Conservation (phyloP, 2,329 filamentous ascomycete species). For the Monosporascus sp. region DNA sequence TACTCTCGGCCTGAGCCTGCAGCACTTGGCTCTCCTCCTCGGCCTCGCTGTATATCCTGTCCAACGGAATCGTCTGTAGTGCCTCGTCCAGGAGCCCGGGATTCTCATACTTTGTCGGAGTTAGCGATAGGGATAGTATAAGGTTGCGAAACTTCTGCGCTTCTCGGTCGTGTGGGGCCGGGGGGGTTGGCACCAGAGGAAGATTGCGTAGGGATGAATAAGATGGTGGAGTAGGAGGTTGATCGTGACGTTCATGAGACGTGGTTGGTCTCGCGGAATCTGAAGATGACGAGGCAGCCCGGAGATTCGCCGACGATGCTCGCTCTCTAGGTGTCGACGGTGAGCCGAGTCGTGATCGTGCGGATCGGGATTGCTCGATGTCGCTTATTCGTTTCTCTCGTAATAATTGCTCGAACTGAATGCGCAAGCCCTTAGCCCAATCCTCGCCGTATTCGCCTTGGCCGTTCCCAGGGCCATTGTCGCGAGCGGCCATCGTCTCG, state of each 20-base stretch:
- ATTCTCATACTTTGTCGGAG: conserved; percentile 93
- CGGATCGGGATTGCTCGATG: conserved; percentile 58
- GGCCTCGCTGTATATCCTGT: conserved; percentile 51
- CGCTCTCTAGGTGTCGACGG: conserved; percentile 46
- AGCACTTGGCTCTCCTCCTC: conserved; percentile 90
- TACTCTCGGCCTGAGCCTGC: conserved; percentile 57
- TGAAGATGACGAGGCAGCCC: conserved; percentile 33
- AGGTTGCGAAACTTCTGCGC: conserved; percentile 77
- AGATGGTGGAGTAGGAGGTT: conserved; percentile 43
- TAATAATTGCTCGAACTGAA: conserved; percentile 82
- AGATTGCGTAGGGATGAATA: conserved; percentile 60
- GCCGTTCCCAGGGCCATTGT: conserved; percentile 13
- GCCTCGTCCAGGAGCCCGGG: conserved; percentile 92
- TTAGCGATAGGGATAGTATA: conserved; percentile 78
- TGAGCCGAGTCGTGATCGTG: conserved; percentile 54
- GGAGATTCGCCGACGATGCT: conserved; percentile 45
- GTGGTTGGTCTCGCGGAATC: conserved; percentile 41
- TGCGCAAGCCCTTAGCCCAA: conserved; percentile 73
- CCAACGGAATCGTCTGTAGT: conserved; percentile 63
- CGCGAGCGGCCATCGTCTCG: conserved; percentile 20
- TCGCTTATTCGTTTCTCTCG: conserved; percentile 85
- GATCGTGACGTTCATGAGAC: conserved; percentile 24
- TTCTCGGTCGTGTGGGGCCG: conserved; percentile 59
- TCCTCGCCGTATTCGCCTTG: conserved; percentile 57
- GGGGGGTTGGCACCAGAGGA: conserved; percentile 40